phyloP scores from a whole-genome alignment of 2,329 filamentous ascomycete species.

The Diatrype stigma region DNA sequence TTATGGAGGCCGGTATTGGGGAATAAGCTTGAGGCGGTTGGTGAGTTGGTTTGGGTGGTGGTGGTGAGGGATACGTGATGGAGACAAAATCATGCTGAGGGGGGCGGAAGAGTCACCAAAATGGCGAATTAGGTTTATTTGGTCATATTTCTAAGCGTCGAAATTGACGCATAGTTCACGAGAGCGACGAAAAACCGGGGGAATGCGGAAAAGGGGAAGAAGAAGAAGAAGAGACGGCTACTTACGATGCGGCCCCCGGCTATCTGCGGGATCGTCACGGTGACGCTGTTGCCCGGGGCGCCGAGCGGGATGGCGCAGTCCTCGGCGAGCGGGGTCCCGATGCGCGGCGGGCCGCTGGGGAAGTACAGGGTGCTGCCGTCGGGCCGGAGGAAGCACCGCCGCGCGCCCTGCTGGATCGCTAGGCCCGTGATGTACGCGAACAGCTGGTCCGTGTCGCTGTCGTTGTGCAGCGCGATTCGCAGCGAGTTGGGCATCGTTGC shows the following conservation, averaged over 20 bases:
- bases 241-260: slow-evolving; percentile 53
- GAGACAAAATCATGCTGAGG: no score
- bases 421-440: slow-evolving; percentile 64
- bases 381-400: slow-evolving; percentile 34
- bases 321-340: slow-evolving; percentile 44
- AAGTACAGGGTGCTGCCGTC: slow-evolving; percentile 53
- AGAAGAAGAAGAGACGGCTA: neutral
- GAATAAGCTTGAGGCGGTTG: no score
- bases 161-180: neutral
- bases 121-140: no score
- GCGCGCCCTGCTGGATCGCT: slow-evolving; percentile 42
- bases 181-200: neutral
- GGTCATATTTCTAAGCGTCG: no score
- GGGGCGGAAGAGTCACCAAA: no score
- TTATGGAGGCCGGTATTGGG: no score
- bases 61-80: no score
- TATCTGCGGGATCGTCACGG: slow-evolving; percentile 57
- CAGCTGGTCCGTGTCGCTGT: slow-evolving; percentile 47
- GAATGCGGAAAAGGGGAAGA: neutral
- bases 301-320: slow-evolving; percentile 60
- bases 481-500: slow-evolving; percentile 39
- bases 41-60: no score
- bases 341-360: slow-evolving; percentile 46
- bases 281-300: slow-evolving; percentile 47
- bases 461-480: slow-evolving; percentile 53